These are phyloP conservation scores for Dissophora globulifera DNA, from an alignment of 192 early-diverging fungal species.

Conservation along the genomic window DNA sequence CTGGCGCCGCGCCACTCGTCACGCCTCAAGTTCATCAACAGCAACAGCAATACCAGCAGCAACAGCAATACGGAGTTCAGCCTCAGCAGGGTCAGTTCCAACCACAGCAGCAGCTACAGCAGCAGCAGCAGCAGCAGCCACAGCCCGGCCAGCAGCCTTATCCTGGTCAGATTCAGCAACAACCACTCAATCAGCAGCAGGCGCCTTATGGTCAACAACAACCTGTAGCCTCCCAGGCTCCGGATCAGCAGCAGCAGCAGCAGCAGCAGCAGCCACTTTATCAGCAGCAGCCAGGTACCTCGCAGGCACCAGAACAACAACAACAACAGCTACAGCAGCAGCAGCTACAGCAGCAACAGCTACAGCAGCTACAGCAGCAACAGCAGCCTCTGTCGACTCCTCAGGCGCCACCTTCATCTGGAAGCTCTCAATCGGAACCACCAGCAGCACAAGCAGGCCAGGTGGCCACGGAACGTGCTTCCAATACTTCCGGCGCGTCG, in stretches of 20 bases:
- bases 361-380: constrained; percentile 15
- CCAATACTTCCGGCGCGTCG: constrained; percentile 14
- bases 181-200: not conserved
- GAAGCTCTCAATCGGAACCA: not conserved
- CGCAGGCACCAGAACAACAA: too few species aligned
- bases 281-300: too few species aligned
- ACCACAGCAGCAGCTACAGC: not conserved
- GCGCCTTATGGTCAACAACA: constrained; percentile 1
- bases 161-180: constrained; percentile 1
- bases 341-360: not conserved
- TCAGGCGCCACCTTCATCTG: too few species aligned
- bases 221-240: not conserved
- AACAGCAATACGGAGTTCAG: not conserved
- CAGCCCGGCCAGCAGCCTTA: constrained; percentile 4
- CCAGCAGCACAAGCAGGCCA: not conserved
- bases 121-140: not conserved
- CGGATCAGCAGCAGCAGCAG: constrained; percentile 7
- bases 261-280: constrained; percentile 11
- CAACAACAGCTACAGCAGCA: constrained; percentile 9
- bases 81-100: constrained; percentile 5
- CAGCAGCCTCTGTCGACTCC: constrained; percentile 6
- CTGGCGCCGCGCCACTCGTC: not conserved
- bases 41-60: constrained; percentile 3
- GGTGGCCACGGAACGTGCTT: constrained; percentile 12
- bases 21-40: constrained; percentile 23